Percentiles rank a stretch among this genome's conserved stretches.
phyloP scores from a whole-genome alignment of 495 filamentous ascomycete species.

The Parmelia sp. region DNA sequence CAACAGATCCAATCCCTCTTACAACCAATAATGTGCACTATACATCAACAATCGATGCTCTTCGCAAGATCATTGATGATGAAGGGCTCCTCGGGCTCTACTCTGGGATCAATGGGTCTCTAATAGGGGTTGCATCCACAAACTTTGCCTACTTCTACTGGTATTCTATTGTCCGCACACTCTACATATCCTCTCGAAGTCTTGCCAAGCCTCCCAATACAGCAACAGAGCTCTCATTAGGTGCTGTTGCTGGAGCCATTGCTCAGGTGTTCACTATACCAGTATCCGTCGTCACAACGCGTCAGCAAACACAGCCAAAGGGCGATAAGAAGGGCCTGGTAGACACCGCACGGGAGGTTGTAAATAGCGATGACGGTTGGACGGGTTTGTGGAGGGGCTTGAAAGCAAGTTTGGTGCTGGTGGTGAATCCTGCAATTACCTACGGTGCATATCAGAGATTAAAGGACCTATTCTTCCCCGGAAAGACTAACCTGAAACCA shows the following conservation, averaged over 20 bases:
- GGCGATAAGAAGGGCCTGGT: slow-evolving; percentile 77
- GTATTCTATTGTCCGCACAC: slow-evolving; percentile 81
- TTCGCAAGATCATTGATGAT: slow-evolving; percentile 74
- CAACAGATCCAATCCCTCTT: slow-evolving; percentile 30
- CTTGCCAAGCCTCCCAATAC: slow-evolving; percentile 66
- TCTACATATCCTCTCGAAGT: slow-evolving; percentile 68
- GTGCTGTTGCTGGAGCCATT: slow-evolving; percentile 81
- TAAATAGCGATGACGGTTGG: slow-evolving; percentile 84
- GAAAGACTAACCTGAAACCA: slow-evolving; percentile 67
- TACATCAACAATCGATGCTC: slow-evolving; percentile 76
- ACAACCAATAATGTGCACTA: slow-evolving; percentile 59
- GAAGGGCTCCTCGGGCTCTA: slow-evolving; percentile 83
- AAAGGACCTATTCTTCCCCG: slow-evolving; percentile 70
- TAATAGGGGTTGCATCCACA: slow-evolving; percentile 89
- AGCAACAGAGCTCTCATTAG: slow-evolving; percentile 75
- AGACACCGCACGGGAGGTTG: slow-evolving; percentile 82
- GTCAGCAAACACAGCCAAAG: slow-evolving; percentile 89
- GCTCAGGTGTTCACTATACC: slow-evolving; percentile 96
- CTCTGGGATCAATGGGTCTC: slow-evolving; percentile 74
- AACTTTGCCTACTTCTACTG: slow-evolving; percentile 99
- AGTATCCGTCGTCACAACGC: slow-evolving; percentile 87
- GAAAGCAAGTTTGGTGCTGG: slow-evolving; percentile 93
- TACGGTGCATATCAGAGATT: slow-evolving; percentile 95
- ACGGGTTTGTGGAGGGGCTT: slow-evolving; percentile 88
- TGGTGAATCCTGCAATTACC: slow-evolving; percentile 95